A percentile compares a stretch with the other conserved stretches of the same genome.
Conservation (phyloP, 805 yeast genomes). For the Cyberlindnera mrakii region DNA sequence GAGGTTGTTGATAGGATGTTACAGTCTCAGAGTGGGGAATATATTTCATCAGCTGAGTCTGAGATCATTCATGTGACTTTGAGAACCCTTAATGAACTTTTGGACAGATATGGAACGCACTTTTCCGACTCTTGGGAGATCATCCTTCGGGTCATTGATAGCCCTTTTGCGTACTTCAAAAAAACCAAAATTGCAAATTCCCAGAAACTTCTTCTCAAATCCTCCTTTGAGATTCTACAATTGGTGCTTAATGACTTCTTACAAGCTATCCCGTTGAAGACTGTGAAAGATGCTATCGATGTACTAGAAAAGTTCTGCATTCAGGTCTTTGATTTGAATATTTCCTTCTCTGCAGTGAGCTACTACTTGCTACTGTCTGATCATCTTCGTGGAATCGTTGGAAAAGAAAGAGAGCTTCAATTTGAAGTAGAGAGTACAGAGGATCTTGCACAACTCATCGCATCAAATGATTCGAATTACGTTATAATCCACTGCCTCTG, state of each 20-base stretch:
- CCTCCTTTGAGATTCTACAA: conserved; percentile 78
- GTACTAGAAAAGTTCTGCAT: conserved; percentile 65
- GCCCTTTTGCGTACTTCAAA: conserved; percentile 46
- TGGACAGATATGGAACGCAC: conserved; percentile 69
- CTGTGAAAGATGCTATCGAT: conserved; percentile 60
- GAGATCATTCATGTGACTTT: conserved; percentile 61
- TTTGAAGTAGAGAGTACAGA: conserved; percentile 15
- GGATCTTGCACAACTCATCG: conserved; percentile 24
- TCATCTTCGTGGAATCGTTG: conserved; percentile 35
- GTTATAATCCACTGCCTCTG: conserved; percentile 40
- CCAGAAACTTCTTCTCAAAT: conserved; percentile 39
- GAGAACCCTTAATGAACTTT: conserved; percentile 59
- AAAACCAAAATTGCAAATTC: conserved; percentile 18
- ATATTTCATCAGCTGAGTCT: conserved; percentile 50
- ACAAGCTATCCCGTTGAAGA: conserved; percentile 60
- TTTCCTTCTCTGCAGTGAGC: conserved; percentile 86
- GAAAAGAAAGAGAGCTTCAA: conserved; percentile 4
- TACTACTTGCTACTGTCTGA: conserved; percentile 92
- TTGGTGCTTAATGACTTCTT: conserved; percentile 82
- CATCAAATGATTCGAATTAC: conserved; percentile 16
- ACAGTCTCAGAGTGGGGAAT: conserved; percentile 21
- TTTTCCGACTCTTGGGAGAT: conserved; percentile 65
- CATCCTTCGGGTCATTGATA: conserved; percentile 52
- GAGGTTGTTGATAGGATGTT: conserved; percentile 38
- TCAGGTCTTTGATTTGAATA: conserved; percentile 72